Percentiles rank a stretch among this genome's conserved stretches.
These are phyloP conservation scores for Jamesozyma spencerorum DNA, from an alignment of 805 yeast species.

Conservation along the genomic window DNA sequence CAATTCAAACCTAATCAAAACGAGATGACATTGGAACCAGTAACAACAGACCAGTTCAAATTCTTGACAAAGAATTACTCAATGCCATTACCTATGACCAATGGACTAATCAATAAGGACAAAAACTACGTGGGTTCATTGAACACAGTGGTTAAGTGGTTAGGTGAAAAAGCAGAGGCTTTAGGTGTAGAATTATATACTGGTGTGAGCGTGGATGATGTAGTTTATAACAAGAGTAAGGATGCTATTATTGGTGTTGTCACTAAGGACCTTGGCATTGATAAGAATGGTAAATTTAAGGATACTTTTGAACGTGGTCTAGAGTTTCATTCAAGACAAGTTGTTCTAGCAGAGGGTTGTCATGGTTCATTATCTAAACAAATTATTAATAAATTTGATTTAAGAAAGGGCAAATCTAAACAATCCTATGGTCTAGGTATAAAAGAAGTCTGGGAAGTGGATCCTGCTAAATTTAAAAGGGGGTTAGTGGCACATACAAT, in stretches of 20 bases:
- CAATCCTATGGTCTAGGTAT: constrained; percentile 96
- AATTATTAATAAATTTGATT: constrained; percentile 55
- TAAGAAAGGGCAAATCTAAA: constrained; percentile 51
- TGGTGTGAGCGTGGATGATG: constrained; percentile 75
- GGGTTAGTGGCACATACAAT: constrained; percentile 81
- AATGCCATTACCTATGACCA: constrained; percentile 83
- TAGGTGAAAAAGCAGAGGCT: constrained; percentile 84
- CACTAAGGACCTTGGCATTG: constrained; percentile 85
- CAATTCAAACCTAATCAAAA: constrained; percentile 53
- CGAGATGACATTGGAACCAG: constrained; percentile 62
- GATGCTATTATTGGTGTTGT: constrained; percentile 73
- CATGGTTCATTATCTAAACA: constrained; percentile 88
- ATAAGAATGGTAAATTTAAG: constrained; percentile 66
- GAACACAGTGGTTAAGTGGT: constrained; percentile 68
- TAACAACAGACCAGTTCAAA: constrained; percentile 64
- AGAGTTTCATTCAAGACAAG: constrained; percentile 88
- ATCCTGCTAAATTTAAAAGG: constrained; percentile 65
- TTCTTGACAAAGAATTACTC: constrained; percentile 44
- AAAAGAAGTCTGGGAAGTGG: constrained; percentile 95
- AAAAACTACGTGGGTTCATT: constrained; percentile 80
- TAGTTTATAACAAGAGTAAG: constrained; percentile 49
- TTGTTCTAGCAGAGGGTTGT: constrained; percentile 96
- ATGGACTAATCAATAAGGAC: constrained; percentile 74
- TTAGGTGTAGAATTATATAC: constrained; percentile 91
- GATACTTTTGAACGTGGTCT: constrained; percentile 88